phyloP scores from a whole-genome alignment of 768 basidiomycete species.

The Erythrobasidium yunnanense region DNA sequence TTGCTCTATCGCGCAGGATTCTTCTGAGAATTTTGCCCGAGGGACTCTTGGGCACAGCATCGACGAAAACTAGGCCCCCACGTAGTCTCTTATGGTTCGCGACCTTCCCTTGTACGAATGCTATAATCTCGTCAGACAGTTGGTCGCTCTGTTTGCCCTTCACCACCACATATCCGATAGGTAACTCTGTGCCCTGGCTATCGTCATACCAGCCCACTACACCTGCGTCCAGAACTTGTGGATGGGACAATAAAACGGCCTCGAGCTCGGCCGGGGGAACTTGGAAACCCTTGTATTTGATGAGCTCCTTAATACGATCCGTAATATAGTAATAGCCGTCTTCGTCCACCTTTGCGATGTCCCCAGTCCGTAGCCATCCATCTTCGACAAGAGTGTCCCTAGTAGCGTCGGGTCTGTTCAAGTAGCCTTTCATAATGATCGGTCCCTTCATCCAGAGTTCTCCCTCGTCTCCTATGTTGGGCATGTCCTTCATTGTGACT shows the following conservation, averaged over 20 bases:
- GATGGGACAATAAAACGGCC: slow-evolving; percentile 30
- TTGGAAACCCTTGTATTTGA: slow-evolving; percentile 38
- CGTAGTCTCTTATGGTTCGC: slow-evolving; percentile 28
- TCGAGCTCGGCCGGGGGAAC: slow-evolving; percentile 36
- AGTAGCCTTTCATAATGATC: slow-evolving; percentile 25
- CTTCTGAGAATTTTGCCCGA: slow-evolving; percentile 34
- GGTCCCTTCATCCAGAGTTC: slow-evolving; percentile 32
- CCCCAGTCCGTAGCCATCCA: slow-evolving; percentile 34
- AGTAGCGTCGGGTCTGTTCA: slow-evolving; percentile 31
- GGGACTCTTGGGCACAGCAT: slow-evolving; percentile 30
- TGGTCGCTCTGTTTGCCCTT: slow-evolving; percentile 2
- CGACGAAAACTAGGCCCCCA: slow-evolving; percentile 29
- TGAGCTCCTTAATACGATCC: slow-evolving; percentile 41
- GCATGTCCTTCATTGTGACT: slow-evolving; percentile 31
- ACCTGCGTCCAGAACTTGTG: slow-evolving; percentile 56
- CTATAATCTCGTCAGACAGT: slow-evolving; percentile 11
- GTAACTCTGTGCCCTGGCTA: slow-evolving; percentile 59
- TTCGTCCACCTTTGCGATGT: slow-evolving; percentile 33
- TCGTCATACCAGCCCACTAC: slow-evolving; percentile 64
- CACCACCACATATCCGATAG: slow-evolving; percentile 20
- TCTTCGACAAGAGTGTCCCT: slow-evolving; percentile 33
- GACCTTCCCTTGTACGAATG: slow-evolving; percentile 19
- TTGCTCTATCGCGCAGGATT: slow-evolving; percentile 14
- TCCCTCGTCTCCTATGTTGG: slow-evolving; percentile 15
- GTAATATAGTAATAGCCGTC: slow-evolving; percentile 38